These are phyloP conservation scores for Aphanomyces euteiches DNA, from an alignment of 352 stramenopile genomes.

Conservation along the genomic window DNA sequence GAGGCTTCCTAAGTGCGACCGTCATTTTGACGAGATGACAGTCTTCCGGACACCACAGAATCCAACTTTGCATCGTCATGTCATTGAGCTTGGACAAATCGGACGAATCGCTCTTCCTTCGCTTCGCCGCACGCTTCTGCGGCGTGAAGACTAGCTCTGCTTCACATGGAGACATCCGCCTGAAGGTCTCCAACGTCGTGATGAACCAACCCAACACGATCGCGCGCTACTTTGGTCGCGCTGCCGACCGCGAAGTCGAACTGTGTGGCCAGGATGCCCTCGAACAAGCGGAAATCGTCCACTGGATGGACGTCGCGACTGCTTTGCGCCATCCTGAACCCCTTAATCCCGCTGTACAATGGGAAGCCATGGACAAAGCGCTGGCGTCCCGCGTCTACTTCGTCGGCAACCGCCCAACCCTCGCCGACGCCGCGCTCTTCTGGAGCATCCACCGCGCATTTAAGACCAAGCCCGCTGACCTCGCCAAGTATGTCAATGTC, in stretches of 20 bases:
- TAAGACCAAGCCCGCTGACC: conserved; percentile 36
- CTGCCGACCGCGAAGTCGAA: conserved; percentile 68
- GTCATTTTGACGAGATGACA: neutral
- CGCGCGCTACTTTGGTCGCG: conserved; percentile 68
- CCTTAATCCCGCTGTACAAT: conserved; percentile 41
- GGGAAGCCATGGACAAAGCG: conserved; percentile 54
- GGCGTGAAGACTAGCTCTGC: conserved; percentile 70
- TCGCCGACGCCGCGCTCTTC: conserved; percentile 76
- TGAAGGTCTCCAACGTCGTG: conserved; percentile 61
- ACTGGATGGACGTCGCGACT: conserved; percentile 71
- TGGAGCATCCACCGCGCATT: conserved; percentile 53
- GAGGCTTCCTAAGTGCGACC: neutral
- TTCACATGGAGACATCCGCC: conserved; percentile 62
- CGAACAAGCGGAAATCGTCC: conserved; percentile 66
- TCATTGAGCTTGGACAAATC: conserved; percentile 81
- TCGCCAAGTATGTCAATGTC: conserved; percentile 55
- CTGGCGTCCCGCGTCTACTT: conserved; percentile 65
- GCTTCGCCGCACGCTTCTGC: conserved; percentile 80
- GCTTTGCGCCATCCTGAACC: conserved; percentile 40
- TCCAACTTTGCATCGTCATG: conserved; percentile 38
- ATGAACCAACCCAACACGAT: conserved; percentile 71
- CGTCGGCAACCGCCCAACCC: conserved; percentile 61
- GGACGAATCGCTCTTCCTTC: conserved; percentile 61
- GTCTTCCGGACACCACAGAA: neutral
- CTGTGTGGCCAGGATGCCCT: conserved; percentile 54